Evolutionary conservation across 169 alveolate species (phyloP).

Genomic region (Theileria orientalis): DNA sequence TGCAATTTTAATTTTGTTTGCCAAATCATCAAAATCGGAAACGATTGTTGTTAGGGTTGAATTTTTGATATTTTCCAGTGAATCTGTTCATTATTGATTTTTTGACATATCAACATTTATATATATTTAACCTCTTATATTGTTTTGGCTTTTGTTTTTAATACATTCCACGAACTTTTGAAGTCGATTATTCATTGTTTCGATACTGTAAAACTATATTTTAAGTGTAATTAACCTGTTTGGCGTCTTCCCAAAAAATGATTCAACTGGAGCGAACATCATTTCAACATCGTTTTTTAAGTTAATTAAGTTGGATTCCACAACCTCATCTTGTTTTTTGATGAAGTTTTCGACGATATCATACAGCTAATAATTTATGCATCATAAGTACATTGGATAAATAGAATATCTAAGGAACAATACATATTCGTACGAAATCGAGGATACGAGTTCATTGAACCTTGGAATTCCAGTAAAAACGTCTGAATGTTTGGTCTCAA

Average conservation of each 20-base stretch:
- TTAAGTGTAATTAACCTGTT: not conserved
- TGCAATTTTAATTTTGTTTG: not conserved
- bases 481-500: not conserved
- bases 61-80: constrained; percentile 21
- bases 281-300: not conserved
- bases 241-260: not conserved
- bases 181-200: not conserved
- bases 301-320: constrained; percentile 3
- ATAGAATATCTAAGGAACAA: too few species aligned
- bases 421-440: constrained; percentile 17
- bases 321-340: constrained; percentile 4
- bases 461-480: constrained; percentile 1
- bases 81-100: constrained; percentile 1
- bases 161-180: constrained; percentile 25
- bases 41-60: not conserved
- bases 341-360: constrained; percentile 6
- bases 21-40: not conserved
- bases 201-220: not conserved
- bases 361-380: constrained; percentile 4
- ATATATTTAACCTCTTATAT: not conserved
- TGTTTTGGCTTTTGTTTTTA: constrained; percentile 2
- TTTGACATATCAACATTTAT: not conserved
- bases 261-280: not conserved
- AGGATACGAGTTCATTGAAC: not conserved
- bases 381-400: too few species aligned